phyloP scores from a whole-genome alignment of 768 basidiomycete genomes.

The Tylopilus sp. region DNA sequence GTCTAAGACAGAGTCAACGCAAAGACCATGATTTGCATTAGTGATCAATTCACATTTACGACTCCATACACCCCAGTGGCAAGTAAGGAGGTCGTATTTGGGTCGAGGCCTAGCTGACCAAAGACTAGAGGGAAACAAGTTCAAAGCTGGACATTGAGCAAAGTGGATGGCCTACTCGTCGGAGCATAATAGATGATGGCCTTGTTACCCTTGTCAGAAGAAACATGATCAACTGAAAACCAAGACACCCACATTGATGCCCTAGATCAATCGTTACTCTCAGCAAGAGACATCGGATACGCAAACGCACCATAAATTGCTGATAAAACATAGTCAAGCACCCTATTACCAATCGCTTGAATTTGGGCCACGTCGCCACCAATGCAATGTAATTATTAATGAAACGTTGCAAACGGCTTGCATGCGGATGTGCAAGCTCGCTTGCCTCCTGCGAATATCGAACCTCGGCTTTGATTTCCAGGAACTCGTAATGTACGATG shows the following conservation, averaged over 20 bases:
- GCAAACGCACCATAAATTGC: constrained; percentile 28
- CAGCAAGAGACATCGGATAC: neutral
- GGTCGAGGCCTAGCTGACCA: constrained; percentile 37
- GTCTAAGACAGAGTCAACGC: constrained; percentile 18
- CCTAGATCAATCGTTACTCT: constrained; percentile 14
- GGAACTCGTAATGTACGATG: constrained; percentile 36
- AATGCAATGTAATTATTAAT: constrained; percentile 24
- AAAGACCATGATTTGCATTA: neutral
- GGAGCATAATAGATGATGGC: constrained; percentile 29
- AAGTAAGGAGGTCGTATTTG: constrained; percentile 38
- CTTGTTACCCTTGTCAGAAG: constrained; percentile 13
- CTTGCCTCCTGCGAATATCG: constrained; percentile 24
- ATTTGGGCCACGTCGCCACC: constrained; percentile 29
- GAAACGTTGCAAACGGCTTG: constrained; percentile 15
- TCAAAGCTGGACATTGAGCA: neutral
- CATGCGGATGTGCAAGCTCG: constrained; percentile 19
- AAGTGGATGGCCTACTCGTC: constrained; percentile 15
- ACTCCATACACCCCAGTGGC: constrained; percentile 42
- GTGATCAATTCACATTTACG: constrained; percentile 22
- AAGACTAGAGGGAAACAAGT: constrained; percentile 33
- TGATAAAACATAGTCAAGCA: constrained; percentile 33
- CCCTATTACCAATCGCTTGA: constrained; percentile 29
- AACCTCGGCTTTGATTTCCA: constrained; percentile 39
- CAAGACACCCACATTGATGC: constrained; percentile 21
- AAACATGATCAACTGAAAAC: neutral